phyloP scores from a whole-genome alignment of 2,329 filamentous ascomycete genomes.

The Pseudocercospora macadamiae region DNA sequence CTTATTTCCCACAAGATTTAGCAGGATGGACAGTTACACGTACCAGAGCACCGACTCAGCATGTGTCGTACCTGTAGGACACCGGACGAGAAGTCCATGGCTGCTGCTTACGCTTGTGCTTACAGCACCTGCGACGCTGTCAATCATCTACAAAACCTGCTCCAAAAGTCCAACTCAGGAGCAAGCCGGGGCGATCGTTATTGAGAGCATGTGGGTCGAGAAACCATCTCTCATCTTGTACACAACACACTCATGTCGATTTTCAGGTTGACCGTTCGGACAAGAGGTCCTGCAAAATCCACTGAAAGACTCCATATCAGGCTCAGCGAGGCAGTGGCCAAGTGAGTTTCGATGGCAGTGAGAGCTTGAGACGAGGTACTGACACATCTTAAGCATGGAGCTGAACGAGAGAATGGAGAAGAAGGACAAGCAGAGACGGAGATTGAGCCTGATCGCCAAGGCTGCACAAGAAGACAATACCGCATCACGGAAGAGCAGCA shows the following conservation, averaged over 20 bases:
- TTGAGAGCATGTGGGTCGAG: no score
- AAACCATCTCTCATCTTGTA: no score
- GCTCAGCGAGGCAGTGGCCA: constrained; percentile 11
- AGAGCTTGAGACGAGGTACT: no score
- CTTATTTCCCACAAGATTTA: no score
- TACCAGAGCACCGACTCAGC: not conserved
- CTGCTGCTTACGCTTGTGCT: not conserved
- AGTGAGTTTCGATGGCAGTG: not conserved
- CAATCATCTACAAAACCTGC: not conserved
- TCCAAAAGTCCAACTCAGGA: not conserved
- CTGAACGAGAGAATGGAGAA: constrained; percentile 16
- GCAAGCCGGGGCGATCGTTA: not conserved
- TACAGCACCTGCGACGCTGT: no score
- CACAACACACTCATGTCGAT: no score
- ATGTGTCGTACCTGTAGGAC: not conserved
- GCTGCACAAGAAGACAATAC: not conserved
- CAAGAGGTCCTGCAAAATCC: constrained; percentile 10
- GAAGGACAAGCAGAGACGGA: constrained; percentile 4
- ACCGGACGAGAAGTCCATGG: not conserved
- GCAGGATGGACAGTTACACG: not conserved
- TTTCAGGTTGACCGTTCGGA: constrained; percentile 14
- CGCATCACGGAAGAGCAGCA: not conserved
- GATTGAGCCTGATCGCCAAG: not conserved
- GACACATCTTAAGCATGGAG: constrained; percentile 14
- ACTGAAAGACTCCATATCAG: constrained; percentile 16